Evolutionary conservation across 2,329 filamentous ascomycete genomes (phyloP).

Genomic region (Chrysosporium keratinophilum): DNA sequence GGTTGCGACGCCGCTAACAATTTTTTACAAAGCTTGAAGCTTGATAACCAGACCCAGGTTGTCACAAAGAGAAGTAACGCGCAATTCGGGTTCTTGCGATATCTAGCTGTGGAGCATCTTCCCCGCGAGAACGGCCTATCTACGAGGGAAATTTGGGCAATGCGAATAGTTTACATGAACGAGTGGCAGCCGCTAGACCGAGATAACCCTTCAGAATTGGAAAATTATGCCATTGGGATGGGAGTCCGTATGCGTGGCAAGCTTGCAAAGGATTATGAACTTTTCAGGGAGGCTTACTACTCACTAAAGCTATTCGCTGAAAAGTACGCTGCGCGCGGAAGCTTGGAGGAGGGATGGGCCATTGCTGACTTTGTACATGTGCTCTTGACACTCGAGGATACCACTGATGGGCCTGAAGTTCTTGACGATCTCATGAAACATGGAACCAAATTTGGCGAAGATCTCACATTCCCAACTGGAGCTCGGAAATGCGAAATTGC

Average conservation of each 20-base stretch:
- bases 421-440: not conserved
- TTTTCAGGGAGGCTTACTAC: conserved; percentile 7
- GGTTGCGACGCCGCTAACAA: conserved; percentile 8
- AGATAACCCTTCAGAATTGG: conserved; percentile 5
- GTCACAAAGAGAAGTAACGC: conserved; percentile 6
- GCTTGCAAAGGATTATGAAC: conserved; percentile 8
- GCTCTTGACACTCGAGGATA: conserved; percentile 6
- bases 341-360: conserved; percentile 7
- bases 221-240: conserved; percentile 4
- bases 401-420: not conserved
- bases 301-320: conserved; percentile 8
- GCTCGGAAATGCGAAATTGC: conserved; percentile 1
- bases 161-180: conserved; percentile 3
- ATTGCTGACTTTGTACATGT: conserved; percentile 7
- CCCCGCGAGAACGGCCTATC: not conserved
- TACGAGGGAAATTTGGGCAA: conserved; percentile 3
- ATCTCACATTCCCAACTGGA: not conserved
- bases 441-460: not conserved
- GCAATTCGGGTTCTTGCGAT: not conserved
- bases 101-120: conserved; percentile 2
- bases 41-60: not conserved
- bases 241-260: conserved; percentile 8
- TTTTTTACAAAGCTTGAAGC: not conserved
- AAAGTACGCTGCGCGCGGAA: conserved; percentile 6
- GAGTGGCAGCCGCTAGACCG: conserved; percentile 4